Conservation (phyloP, 441 rosid species). For the Manihot esculenta region DNA sequence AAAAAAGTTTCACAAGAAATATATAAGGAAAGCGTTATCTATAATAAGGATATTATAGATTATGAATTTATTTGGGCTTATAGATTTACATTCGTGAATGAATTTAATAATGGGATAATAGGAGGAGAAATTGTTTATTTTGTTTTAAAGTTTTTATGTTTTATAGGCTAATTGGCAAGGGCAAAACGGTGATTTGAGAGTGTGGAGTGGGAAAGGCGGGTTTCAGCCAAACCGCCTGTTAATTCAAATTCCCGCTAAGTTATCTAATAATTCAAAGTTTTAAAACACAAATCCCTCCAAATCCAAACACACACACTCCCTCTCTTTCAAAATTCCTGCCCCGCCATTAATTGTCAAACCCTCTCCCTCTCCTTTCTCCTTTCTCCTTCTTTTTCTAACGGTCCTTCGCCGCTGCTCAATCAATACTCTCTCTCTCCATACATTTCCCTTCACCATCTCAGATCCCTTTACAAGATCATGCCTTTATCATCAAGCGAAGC, state of each 20-base stretch:
- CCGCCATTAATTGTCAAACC: conserved; percentile 9
- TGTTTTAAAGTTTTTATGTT: no score
- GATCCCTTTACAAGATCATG: conserved; percentile 6
- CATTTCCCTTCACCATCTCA: neutral
- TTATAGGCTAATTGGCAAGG: no score
- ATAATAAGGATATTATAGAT: no score
- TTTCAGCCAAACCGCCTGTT: neutral
- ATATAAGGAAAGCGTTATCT: no score
- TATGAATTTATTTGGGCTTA: no score
- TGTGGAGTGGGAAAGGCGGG: neutral
- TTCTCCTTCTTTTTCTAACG: conserved; percentile 1
- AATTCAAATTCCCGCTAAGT: conserved; percentile 12
- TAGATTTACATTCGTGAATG: no score
- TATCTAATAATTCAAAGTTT: neutral
- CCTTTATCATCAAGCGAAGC: neutral
- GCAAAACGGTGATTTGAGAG: neutral
- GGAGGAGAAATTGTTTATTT: no score
- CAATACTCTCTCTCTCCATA: neutral
- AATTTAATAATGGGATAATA: no score
- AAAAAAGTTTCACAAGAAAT: no score
- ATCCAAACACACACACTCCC: neutral
- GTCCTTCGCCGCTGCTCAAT: neutral
- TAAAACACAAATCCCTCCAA: neutral
- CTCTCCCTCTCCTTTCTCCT: neutral
- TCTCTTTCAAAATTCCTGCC: conserved; percentile 15